Conservation (phyloP, 768 basidiomycete genomes). For the Termitomyces sp. region DNA sequence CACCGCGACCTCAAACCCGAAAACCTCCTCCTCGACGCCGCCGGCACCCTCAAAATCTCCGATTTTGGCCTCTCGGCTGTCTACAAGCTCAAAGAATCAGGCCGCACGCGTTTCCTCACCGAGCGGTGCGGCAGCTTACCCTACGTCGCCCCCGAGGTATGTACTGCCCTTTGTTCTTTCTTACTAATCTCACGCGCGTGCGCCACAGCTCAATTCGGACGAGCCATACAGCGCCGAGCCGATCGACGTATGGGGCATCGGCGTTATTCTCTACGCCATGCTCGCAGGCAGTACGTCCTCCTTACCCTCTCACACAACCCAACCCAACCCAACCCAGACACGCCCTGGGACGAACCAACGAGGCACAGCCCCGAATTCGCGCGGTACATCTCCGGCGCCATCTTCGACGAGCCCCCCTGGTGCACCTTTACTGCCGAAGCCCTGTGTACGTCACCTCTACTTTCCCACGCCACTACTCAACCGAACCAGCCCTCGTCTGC, state of each 20-base stretch:
- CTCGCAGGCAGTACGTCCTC: constrained; percentile 72
- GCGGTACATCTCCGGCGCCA: constrained; percentile 68
- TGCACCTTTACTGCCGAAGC: constrained; percentile 49
- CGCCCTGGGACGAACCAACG: constrained; percentile 97
- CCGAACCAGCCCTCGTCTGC: background rate
- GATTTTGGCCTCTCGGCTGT: constrained; percentile 95
- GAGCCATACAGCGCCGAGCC: constrained; percentile 84
- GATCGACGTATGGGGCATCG: constrained; percentile 93
- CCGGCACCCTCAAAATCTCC: constrained; percentile 85
- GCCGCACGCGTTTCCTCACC: constrained; percentile 67
- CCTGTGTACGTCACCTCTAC: constrained; percentile 46
- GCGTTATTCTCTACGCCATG: constrained; percentile 90
- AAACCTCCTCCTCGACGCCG: constrained; percentile 81
- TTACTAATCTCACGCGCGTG: background rate
- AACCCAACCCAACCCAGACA: constrained; percentile 48
- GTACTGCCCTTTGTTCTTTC: background rate
- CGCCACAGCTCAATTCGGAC: constrained; percentile 55
- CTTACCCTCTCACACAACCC: background rate
- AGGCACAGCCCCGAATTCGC: constrained; percentile 69
- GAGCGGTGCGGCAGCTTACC: constrained; percentile 10
- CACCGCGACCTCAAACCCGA: constrained; percentile 98
- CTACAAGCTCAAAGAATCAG: constrained; percentile 76
- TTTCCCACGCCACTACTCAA: background rate
- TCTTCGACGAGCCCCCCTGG: constrained; percentile 81
- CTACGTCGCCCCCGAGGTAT: constrained; percentile 13